Evolutionary conservation across 129 eudicot genomes (phyloP), one percentile per base, ranked within the genome.

Genomic region (Pseudognaphalium luteoalbum): DNA sequence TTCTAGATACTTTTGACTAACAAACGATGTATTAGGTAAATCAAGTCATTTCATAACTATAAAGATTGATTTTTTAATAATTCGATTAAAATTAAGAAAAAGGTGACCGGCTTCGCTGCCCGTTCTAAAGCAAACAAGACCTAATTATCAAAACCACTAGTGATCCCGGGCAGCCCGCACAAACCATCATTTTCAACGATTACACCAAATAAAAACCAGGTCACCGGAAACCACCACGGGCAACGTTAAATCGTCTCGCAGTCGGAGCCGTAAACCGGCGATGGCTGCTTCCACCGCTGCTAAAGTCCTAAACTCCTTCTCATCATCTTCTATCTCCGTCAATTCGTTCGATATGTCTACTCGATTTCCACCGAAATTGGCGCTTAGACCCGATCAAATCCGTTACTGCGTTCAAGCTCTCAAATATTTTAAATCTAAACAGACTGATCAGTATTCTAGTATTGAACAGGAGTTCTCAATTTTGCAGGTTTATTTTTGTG

Each of bases 361-460:
- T 52, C 84, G 65, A 62, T 67, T 84, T 62, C 85, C 91, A 9
- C 70, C 87, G 6, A 82, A 44, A 62, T 78, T 47, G 32, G 56
- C 79, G 14, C 89, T 91, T 79, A 79, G 90, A 20, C 56, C 86
- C 30, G 89, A 91, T 71, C 96, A 95, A 84, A 71, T 89, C 66
- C 80, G 78, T 4, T 32, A 83, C 76, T 91, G 97, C 82, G 57
- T 81, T 15, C 83, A 82, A 76, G 99, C 97, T 81, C 94, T 89
- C 66, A 17, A 72, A 1, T 30, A 64, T 74, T 82, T 91, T 81
- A 91, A 87, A 73, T 76, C 73, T 51, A 91, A 90, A 72, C 77
- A 56, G 20, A 21, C 79, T 19, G 72, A 73, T 68, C 62, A 71
- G 25, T 80, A 68, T 21, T 77, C 82, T 6, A 14, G 42, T 54